Conservation (phyloP, 805 yeast species). For the Candida koratica region DNA sequence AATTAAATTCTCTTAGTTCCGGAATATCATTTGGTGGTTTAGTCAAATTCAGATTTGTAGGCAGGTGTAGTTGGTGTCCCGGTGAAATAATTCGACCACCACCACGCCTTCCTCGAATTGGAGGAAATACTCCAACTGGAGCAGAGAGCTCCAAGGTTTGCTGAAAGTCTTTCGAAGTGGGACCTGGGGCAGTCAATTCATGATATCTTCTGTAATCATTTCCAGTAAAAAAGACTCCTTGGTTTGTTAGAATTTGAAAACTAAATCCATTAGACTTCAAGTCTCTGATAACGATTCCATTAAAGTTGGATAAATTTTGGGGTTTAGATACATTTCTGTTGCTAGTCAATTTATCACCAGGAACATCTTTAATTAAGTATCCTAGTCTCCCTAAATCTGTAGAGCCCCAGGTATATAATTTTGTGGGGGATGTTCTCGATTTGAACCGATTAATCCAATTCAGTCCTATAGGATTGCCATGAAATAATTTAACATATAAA, state of each 20-base stretch:
- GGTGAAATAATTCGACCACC: conserved; percentile 6
- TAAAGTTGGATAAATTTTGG: conserved; percentile 32
- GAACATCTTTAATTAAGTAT: conserved; percentile 25
- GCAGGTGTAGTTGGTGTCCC: conserved; percentile 2
- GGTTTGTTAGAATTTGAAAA: conserved; percentile 52
- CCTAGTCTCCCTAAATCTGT: conserved; percentile 47
- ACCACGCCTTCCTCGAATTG: conserved; percentile 1
- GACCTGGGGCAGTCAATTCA: conserved; percentile 27
- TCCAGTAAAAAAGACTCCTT: conserved; percentile 59
- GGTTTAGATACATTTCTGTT: conserved; percentile 36
- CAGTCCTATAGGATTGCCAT: conserved; percentile 34
- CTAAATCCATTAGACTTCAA: conserved; percentile 64
- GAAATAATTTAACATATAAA: conserved; percentile 43
- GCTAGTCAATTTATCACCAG: conserved; percentile 19
- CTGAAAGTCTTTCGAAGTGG: conserved; percentile 13
- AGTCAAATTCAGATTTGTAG: conserved; percentile 20
- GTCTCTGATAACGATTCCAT: conserved; percentile 36
- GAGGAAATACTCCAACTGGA: conserved; percentile 7
- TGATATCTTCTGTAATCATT: conserved; percentile 19
- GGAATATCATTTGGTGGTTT: conserved; percentile 21
- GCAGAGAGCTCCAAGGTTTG: conserved; percentile 1
- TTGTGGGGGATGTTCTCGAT: conserved; percentile 32
- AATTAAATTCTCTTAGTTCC: conserved; percentile 8
- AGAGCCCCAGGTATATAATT: conserved; percentile 52
- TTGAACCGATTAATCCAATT: conserved; percentile 51